Conservation (phyloP, 495 filamentous ascomycete genomes). For the Rostrohypoxylon terebratum region DNA sequence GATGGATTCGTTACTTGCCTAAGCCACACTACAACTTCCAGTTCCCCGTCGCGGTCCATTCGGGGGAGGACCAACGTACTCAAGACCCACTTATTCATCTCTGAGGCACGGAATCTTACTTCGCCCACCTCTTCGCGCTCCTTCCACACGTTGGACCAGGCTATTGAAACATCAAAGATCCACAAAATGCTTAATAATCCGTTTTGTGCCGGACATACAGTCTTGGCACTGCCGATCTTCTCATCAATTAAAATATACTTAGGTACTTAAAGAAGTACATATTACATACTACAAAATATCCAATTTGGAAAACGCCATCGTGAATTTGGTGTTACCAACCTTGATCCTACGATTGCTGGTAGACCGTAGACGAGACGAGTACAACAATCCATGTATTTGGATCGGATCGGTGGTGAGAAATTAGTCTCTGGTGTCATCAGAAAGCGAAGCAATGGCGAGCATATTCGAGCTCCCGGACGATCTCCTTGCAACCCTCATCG, state of each 20-base stretch:
- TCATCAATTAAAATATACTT: neutral
- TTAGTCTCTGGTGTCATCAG: neutral
- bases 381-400: neutral
- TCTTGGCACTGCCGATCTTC: neutral
- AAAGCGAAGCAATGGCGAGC: conserved; percentile 27
- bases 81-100: neutral
- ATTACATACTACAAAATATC: neutral
- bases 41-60: conserved; percentile 5
- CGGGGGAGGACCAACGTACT: conserved; percentile 1
- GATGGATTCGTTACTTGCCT: neutral
- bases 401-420: neutral
- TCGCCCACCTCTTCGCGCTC: conserved; percentile 6
- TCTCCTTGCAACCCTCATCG: conserved; percentile 62
- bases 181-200: conserved; percentile 3
- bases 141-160: conserved; percentile 6
- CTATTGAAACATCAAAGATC: neutral
- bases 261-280: neutral
- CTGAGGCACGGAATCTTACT: conserved; percentile 9
- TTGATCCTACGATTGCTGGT: neutral
- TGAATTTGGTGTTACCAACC: neutral
- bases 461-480: conserved; percentile 65
- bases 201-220: neutral
- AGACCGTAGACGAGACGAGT: neutral
- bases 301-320: neutral
- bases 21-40: conserved; percentile 9